phyloP scores from a whole-genome alignment of 2,329 filamentous ascomycete genomes.

The Arthrobotrys pseudoclavata region DNA sequence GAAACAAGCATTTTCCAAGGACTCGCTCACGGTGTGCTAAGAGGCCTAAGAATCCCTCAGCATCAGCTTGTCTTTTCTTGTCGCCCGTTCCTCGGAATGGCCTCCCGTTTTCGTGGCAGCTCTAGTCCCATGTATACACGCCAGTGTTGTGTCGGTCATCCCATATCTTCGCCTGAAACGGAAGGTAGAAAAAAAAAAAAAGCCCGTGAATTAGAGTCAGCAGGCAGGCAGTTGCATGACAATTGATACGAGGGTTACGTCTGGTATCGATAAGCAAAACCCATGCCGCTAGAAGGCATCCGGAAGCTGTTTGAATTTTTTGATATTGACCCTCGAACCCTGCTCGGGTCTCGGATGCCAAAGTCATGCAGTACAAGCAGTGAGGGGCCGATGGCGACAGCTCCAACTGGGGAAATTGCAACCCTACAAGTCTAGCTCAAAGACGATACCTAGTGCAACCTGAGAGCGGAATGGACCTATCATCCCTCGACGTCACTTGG shows the following conservation, averaged over 20 bases:
- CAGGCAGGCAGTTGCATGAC: constrained; percentile 46
- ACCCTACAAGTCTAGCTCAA: constrained; percentile 15
- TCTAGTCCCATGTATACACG: background rate
- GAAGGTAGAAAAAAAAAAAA: constrained; percentile 41
- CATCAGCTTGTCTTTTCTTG: constrained; percentile 40
- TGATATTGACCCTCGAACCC: constrained; percentile 18
- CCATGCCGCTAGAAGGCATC: constrained; percentile 52
- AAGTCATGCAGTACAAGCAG: constrained; percentile 5
- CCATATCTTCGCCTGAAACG: constrained; percentile 42
- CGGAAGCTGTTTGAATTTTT: constrained; percentile 51
- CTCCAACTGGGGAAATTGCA: constrained; percentile 20
- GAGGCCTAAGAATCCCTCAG: constrained; percentile 44
- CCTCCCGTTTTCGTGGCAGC: constrained; percentile 35
- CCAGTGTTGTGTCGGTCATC: constrained; percentile 2
- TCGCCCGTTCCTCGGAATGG: constrained; percentile 30
- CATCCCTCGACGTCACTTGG: constrained; percentile 37
- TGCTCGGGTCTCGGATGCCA: constrained; percentile 17
- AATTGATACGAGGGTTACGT: constrained; percentile 42
- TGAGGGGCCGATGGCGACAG: constrained; percentile 38
- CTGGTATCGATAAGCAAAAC: constrained; percentile 42
- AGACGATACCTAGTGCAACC: constrained; percentile 35
- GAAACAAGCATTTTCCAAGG: constrained; percentile 55
- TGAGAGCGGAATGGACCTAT: constrained; percentile 15
- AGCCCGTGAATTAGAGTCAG: background rate
- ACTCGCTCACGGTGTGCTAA: constrained; percentile 22